Conservation (phyloP, 1,284 basidiomycete species). For the Trametes pubescens region DNA sequence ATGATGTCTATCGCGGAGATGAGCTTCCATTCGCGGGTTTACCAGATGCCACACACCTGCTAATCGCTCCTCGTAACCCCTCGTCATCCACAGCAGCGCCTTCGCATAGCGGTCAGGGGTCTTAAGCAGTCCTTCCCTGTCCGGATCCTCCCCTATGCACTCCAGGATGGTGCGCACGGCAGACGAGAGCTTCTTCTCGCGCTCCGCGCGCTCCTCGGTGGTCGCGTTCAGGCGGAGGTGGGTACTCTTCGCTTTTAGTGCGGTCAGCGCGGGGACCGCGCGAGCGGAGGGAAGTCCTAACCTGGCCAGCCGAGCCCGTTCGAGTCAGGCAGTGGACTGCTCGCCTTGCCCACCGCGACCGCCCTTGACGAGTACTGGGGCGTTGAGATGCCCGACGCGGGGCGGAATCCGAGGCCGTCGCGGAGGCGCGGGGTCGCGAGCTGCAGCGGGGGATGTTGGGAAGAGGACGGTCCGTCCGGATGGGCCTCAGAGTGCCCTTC, state of each 20-base stretch:
- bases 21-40: constrained; percentile 10
- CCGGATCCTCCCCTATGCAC: constrained; percentile 98
- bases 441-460: constrained; percentile 32
- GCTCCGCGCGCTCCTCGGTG: constrained; percentile 71
- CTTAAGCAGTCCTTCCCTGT: constrained; percentile 88
- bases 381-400: constrained; percentile 71
- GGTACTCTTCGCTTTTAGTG: constrained; percentile 83
- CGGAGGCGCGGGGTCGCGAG: constrained; percentile 52
- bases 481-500: constrained; percentile 16
- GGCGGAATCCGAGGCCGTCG: constrained; percentile 86
- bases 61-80: constrained; percentile 96
- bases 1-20: constrained; percentile 80
- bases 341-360: constrained; percentile 31
- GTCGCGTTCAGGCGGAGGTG: constrained; percentile 85
- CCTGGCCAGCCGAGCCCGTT: constrained; percentile 96
- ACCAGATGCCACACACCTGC: constrained; percentile 61
- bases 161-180: constrained; percentile 95
- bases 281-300: constrained; percentile 44
- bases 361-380: constrained; percentile 51
- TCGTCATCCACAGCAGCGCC: constrained; percentile 99
- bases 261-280: constrained; percentile 21
- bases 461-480: constrained; percentile 29
- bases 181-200: constrained; percentile 81
- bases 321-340: constrained; percentile 75
- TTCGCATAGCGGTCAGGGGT: constrained; percentile 98